phyloP scores from a whole-genome alignment of 2,329 filamentous ascomycete genomes.

The Aspergillus japonicus region DNA sequence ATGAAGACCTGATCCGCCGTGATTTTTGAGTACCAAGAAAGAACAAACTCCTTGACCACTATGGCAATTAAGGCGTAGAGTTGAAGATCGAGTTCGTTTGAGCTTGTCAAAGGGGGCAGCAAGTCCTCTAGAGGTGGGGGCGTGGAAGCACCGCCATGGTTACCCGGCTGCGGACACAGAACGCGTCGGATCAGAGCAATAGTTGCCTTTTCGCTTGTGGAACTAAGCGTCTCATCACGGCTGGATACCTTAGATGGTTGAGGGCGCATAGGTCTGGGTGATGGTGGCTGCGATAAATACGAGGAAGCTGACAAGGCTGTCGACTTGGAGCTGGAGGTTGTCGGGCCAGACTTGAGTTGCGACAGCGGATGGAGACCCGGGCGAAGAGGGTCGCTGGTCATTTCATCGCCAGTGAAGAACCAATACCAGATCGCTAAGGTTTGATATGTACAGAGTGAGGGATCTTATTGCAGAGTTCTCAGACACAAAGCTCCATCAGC shows the following conservation, averaged over 20 bases:
- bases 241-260: conserved; percentile 24
- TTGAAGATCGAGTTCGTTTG: conserved; percentile 89
- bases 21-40: conserved; percentile 90
- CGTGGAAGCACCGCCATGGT: conserved; percentile 49
- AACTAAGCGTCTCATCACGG: conserved; percentile 45
- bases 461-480: conserved; percentile 1
- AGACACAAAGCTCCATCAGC: conserved; percentile 1
- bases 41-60: conserved; percentile 83
- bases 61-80: conserved; percentile 91
- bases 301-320: conserved; percentile 29
- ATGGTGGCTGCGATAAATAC: conserved; percentile 23
- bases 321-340: conserved; percentile 38
- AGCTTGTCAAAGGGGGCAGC: conserved; percentile 87
- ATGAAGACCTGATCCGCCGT: conserved; percentile 87
- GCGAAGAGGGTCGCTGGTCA: conserved; percentile 37
- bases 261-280: conserved; percentile 34
- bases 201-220: conserved; percentile 75
- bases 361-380: conserved; percentile 43
- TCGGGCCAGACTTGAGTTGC: conserved; percentile 37
- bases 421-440: neutral
- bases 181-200: conserved; percentile 76
- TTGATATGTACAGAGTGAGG: neutral
- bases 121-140: conserved; percentile 73
- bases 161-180: conserved; percentile 66
- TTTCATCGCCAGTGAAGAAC: conserved; percentile 34